phyloP scores from a whole-genome alignment of 768 basidiomycete species.

The Nidularia pulvinata region DNA sequence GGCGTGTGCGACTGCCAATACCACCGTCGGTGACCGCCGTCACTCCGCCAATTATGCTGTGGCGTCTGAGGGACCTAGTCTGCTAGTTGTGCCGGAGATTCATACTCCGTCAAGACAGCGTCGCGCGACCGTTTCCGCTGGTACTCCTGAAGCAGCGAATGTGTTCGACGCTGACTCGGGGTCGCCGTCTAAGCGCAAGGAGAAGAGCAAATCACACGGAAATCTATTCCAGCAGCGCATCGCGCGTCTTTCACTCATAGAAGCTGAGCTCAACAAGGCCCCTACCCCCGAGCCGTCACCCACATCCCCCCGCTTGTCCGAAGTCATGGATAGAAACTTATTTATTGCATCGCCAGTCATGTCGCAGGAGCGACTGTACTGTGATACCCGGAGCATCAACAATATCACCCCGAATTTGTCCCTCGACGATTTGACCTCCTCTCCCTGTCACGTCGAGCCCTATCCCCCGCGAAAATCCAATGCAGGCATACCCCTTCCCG shows the following conservation, averaged over 20 bases:
- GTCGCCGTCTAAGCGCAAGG: slow-evolving; percentile 63
- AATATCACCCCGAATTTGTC: slow-evolving; percentile 25
- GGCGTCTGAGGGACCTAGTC: slow-evolving; percentile 18
- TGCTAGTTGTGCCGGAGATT: slow-evolving; percentile 27
- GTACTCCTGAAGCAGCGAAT: slow-evolving; percentile 47
- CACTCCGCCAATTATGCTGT: slow-evolving; percentile 2
- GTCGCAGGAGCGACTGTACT: slow-evolving; percentile 31
- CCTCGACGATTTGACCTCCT: slow-evolving; percentile 57
- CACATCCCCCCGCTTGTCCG: slow-evolving; percentile 55
- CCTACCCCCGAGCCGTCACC: slow-evolving; percentile 40
- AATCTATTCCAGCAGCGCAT: slow-evolving; percentile 67
- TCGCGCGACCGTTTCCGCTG: slow-evolving; percentile 69
- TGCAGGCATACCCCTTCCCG: slow-evolving; percentile 31
- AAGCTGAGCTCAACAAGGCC: slow-evolving; percentile 60
- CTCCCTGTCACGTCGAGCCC: slow-evolving; percentile 64
- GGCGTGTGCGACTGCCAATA: slow-evolving; percentile 21
- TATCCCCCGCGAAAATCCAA: slow-evolving; percentile 51
- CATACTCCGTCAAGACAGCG: slow-evolving; percentile 44
- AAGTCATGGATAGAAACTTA: slow-evolving; percentile 66
- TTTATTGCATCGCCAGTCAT: slow-evolving; percentile 59
- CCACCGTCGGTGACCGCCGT: slow-evolving; percentile 17
- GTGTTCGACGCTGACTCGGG: slow-evolving; percentile 26
- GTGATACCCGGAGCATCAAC: slow-evolving; percentile 20
- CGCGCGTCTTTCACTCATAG: slow-evolving; percentile 61
- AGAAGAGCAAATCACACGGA: slow-evolving; percentile 67